Evolutionary conservation across 2,329 filamentous ascomycete genomes (phyloP), one percentile per base, ranked within the genome.

Genomic region (Pyrenochaeta sp.): DNA sequence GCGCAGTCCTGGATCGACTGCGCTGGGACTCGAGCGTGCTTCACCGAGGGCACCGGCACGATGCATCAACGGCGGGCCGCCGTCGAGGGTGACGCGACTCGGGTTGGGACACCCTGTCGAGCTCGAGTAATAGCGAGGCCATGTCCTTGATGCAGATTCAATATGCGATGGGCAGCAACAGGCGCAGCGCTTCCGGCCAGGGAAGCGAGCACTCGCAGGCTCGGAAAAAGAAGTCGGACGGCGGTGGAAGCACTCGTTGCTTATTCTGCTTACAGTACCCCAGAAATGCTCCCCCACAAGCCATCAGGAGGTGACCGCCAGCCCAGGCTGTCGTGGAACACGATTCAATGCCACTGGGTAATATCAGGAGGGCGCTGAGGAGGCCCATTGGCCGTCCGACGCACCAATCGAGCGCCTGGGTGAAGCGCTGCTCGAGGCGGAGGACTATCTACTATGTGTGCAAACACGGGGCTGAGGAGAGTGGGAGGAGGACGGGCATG

Each of bases 61-160:
- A 41, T 42, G 52, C 53, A 53, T 55, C 35, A 31, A 51, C 45
- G 49, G 55, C 57, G 55, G 59, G 48, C 55, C 49, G 57, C 41
- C 44, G 46, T 44, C 42, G 35, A 52, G 35, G 35, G 32, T 43
- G 47, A 37, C 26, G 35, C 20, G 22, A 39, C 20, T n/a, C n/a
- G n/a, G n/a, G n/a, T n/a, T n/a, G n/a, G n/a, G n/a, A n/a, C n/a
- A n/a, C n/a, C n/a, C n/a, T n/a, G n/a, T n/a, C 41, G 37, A 37
- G 45, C 34, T 47, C 28, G 42, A 38, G 48, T 42, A 48, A 35
- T 35, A 27, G 36, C 30, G 13, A 19, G 19, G 15, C 15, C 38
- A 35, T 26, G 28, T 24, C 20, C 35, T 26, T 13, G 38, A 23
- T 53, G 51, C 50, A 55, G 48, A 30, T 37, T 44, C 41, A 41